Evolutionary conservation across 2,329 filamentous ascomycete genomes (phyloP), one percentile per base, ranked within the genome.

Genomic region (Emmonsiellopsis sp.): DNA sequence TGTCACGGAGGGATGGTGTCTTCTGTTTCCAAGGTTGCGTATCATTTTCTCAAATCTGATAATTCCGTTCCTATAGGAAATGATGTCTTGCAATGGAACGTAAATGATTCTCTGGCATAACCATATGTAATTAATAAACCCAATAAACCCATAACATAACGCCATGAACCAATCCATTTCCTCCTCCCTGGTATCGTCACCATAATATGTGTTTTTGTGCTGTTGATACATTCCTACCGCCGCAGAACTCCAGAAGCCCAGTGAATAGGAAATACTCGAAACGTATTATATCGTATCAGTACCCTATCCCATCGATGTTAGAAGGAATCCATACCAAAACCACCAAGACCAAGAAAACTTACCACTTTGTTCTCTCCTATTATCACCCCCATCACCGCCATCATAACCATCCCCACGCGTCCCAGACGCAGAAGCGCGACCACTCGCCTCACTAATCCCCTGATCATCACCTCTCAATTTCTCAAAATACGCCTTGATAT

Each of bases 401-500:
- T 62, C 63, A 43, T 62, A 62, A 42, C 60, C 61, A 43, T 62
- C 67, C 14, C 68, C 67, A 42, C 63, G 67, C 21, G 36, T 32
- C 36, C 21, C 36, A 32, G 47, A 49, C 13, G 47, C 21, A 9
- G 34, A 39, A 27, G 36, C 47, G 11, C 34, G 34, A 27, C 17
- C 47, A 11, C 36, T 34, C n/a, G 65, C 61, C 36, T 63, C 65
- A 40, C 55, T 55, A 59, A 66, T 6, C 0, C 77, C 87, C 61
- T 86, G 75, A 44, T 89, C 87, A 69, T 97, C 93, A 55, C 93
- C 93, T 58, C 93, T 81, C 61, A 98, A 72, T 73, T 93, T 92
- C 50, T 92, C 92, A 78, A 98, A 98, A 68, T 96, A 95, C 2
- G 82, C 82, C 70, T 96, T 98, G 71, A 98, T 93, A 70, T 97